phyloP scores from a whole-genome alignment of 257 asterid species.

The Jaltomata sinuosa region DNA sequence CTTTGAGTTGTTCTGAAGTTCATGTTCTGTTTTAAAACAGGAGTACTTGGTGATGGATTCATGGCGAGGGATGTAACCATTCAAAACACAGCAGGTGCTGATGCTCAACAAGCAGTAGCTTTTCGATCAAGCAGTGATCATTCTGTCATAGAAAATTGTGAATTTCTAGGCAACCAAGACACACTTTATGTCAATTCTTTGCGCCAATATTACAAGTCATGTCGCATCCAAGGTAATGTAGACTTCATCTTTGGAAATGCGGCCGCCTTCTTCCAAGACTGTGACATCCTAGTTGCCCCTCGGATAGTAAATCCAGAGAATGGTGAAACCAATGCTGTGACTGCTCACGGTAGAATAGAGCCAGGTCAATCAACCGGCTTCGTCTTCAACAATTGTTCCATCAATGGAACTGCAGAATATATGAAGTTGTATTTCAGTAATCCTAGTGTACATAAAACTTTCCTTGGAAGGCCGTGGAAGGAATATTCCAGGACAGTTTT shows the following conservation, averaged over 20 bases:
- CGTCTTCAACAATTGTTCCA: constrained; percentile 30
- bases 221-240: constrained; percentile 43
- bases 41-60: constrained; percentile 43
- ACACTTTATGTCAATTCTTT: constrained; percentile 35
- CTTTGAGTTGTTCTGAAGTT: not conserved
- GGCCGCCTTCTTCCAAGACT: constrained; percentile 35
- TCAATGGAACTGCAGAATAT: constrained; percentile 39
- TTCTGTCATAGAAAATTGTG: constrained; percentile 33
- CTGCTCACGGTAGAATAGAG: constrained; percentile 44
- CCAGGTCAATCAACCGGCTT: constrained; percentile 43
- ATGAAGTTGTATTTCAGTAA: constrained; percentile 31
- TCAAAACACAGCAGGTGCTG: constrained; percentile 46
- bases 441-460: constrained; percentile 24
- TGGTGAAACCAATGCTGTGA: constrained; percentile 41
- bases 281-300: constrained; percentile 30
- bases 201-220: constrained; percentile 47
- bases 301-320: constrained; percentile 28
- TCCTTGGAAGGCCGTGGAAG: constrained; percentile 55
- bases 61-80: constrained; percentile 41
- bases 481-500: constrained; percentile 39
- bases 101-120: constrained; percentile 50
- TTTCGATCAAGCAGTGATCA: constrained; percentile 38
- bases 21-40: constrained; percentile 1
- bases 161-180: constrained; percentile 49
- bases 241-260: constrained; percentile 52